A percentile compares a stretch with the other conserved stretches of the same genome.
Conservation (phyloP, 345 rosid species). For the Microthlaspi erraticum region DNA sequence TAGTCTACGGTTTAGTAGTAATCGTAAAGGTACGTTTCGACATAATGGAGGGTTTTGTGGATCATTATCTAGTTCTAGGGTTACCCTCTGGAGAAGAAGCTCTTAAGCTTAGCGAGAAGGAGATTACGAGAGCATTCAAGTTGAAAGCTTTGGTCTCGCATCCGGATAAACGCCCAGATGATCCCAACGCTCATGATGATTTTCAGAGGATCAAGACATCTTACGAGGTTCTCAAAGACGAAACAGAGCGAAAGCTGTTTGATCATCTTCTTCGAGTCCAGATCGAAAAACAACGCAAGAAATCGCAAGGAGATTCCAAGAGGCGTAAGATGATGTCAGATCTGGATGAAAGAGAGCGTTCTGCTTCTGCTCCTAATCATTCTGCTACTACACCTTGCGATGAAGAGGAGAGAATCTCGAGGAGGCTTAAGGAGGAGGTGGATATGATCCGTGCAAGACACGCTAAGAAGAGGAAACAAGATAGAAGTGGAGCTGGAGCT, state of each 20-base stretch:
- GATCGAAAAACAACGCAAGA: conserved; percentile 63
- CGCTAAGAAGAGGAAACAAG: conserved; percentile 46
- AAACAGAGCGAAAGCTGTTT: conserved; percentile 77
- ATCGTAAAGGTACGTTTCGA: too few relatives aligned
- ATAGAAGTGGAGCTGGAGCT: conserved; percentile 24
- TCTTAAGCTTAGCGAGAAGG: conserved; percentile 67
- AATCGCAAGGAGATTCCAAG: conserved; percentile 64
- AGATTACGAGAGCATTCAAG: conserved; percentile 80
- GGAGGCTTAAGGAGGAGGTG: conserved; percentile 77
- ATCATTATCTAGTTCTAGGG: conserved; percentile 84
- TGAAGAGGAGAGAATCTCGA: conserved; percentile 71
- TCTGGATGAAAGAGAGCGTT: conserved; percentile 81
- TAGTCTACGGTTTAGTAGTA: too few relatives aligned
- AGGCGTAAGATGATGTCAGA: conserved; percentile 80
- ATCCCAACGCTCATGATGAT: conserved; percentile 73
- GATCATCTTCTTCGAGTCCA: conserved; percentile 81
- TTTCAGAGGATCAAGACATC: conserved; percentile 81
- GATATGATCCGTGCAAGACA: conserved; percentile 73
- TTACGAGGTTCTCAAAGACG: conserved; percentile 77
- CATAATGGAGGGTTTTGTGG: conserved; percentile 65
- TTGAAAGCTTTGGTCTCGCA: conserved; percentile 79
- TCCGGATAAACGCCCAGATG: conserved; percentile 87
- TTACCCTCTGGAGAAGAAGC: conserved; percentile 89
- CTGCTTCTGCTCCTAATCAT: conserved; percentile 65
- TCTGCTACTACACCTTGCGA: conserved; percentile 47